Percentiles rank a stretch among this genome's conserved stretches.
These are phyloP conservation scores for Xylaria sp. DNA, from an alignment of 2,329 filamentous ascomycete genomes.

Conservation along the genomic window DNA sequence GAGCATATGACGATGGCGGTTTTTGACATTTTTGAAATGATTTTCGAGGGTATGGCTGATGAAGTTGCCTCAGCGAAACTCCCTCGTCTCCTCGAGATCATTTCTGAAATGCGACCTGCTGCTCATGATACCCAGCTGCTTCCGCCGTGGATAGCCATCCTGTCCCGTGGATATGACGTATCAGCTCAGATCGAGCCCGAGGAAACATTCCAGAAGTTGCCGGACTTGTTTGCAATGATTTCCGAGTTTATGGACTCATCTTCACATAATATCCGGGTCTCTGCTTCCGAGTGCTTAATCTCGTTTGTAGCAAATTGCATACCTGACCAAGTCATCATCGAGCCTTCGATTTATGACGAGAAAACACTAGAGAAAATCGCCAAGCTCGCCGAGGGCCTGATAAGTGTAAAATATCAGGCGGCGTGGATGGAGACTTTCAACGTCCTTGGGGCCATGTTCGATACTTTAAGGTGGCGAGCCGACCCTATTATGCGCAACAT, in stretches of 20 bases:
- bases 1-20: constrained; percentile 97
- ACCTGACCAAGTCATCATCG: constrained; percentile 82
- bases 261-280: constrained; percentile 92
- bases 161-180: constrained; percentile 94
- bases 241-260: constrained; percentile 84
- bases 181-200: constrained; percentile 88
- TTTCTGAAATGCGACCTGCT: constrained; percentile 89
- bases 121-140: constrained; percentile 94
- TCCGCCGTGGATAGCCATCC: constrained; percentile 94
- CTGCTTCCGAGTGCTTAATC: constrained; percentile 92
- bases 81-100: constrained; percentile 88
- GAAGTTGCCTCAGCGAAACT: constrained; percentile 91
- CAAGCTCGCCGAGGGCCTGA: constrained; percentile 75
- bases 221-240: constrained; percentile 84
- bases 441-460: constrained; percentile 87
- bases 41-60: constrained; percentile 89
- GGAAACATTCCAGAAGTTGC: constrained; percentile 91
- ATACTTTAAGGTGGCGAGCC: constrained; percentile 85
- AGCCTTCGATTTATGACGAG: constrained; percentile 93
- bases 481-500: constrained; percentile 81
- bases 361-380: constrained; percentile 87
- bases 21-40: constrained; percentile 97
- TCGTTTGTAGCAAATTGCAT: constrained; percentile 94
- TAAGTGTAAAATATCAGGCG: constrained; percentile 91
- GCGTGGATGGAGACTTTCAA: constrained; percentile 97